Conservation (phyloP, 768 basidiomycete species). For the Cystofilobasidium ferigula region DNA sequence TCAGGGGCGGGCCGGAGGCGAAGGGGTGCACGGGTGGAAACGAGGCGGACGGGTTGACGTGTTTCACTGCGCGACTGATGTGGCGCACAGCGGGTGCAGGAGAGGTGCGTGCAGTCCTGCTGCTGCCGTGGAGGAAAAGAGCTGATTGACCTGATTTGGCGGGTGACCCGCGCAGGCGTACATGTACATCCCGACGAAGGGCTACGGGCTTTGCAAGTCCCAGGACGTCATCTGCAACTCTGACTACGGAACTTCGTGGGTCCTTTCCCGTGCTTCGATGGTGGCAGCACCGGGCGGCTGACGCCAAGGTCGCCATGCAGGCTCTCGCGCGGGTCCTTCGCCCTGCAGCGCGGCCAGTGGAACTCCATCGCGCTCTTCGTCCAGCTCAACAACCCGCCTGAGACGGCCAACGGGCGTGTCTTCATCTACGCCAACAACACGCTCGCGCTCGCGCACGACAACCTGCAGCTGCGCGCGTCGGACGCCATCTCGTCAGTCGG, state of each 20-base stretch:
- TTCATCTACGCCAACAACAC: slow-evolving; percentile 43
- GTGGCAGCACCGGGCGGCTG: too few species aligned
- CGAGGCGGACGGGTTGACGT: slow-evolving; percentile 52
- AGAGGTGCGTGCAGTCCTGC: slow-evolving; percentile 47
- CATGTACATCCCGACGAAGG: slow-evolving; percentile 3
- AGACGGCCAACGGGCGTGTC: slow-evolving; percentile 63
- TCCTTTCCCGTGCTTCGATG: not conserved
- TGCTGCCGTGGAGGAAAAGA: not conserved
- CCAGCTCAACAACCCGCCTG: slow-evolving; percentile 59
- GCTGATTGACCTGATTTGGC: not conserved
- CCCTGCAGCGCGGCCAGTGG: slow-evolving; percentile 46
- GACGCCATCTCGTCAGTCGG: slow-evolving; percentile 46
- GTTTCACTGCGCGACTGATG: slow-evolving; percentile 66
- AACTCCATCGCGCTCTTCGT: slow-evolving; percentile 60
- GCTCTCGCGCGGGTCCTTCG: slow-evolving; percentile 24
- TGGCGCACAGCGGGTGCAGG: slow-evolving; percentile 56
- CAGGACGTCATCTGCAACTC: slow-evolving; percentile 9
- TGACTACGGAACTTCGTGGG: slow-evolving; percentile 40
- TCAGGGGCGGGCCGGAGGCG: slow-evolving; percentile 56
- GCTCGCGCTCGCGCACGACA: slow-evolving; percentile 54
- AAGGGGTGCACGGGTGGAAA: slow-evolving; percentile 61
- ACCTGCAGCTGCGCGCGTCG: slow-evolving; percentile 54
- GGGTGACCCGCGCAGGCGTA: slow-evolving; percentile 1
- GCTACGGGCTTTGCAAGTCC: slow-evolving; percentile 13
- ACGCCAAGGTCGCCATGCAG: too few species aligned